Base-by-base conservation (phyloP, 1,284 basidiomycete genomes). In the Vanrija humicola region DNA sequence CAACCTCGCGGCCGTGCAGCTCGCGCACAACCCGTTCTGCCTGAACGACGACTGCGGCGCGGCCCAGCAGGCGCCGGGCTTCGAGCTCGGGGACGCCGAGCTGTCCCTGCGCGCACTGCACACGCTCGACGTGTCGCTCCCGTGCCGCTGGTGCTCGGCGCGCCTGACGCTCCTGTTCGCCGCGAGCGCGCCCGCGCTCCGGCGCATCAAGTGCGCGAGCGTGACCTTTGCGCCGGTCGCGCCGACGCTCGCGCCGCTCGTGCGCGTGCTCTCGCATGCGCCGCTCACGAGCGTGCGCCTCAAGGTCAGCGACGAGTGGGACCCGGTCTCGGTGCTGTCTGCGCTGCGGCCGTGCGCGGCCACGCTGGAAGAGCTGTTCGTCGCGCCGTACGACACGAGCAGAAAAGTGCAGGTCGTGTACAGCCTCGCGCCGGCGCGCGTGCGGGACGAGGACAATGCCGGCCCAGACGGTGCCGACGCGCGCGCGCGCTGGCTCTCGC, bases 391-490 rank as follows among this genome's bases (percentile, higher is more conserved):
- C 43, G 52, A 51, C 25, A 46, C 28, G 5, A 53, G 51, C 48
- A 45, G 56, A 26, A 58, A 58, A 18, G 46, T 53, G 23, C 25
- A 46, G 9, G 55, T 57, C 3, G 29, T 43, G 14, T 26, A 42
- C 40, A 19, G 16, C 6, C 6, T 6, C 14, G 14, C 21, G 42
- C 26, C 10, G 16, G 3, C 12, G 3, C 5, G 18, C 14, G 21
- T 3, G 34, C 29, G 3, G 8, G 28, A 28, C 3, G 28, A 28
- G 7, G 10, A 28, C 19, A n/a, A 14, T 10, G 12, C 34, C 6
- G 9, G 9, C 12, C 10, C 34, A 5, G 34, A 12, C 34, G 34
- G 34, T 10, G 34, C 34, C 9, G 34, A 34, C 6, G 34, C 34
- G 34, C 34, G 34, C 34, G 34, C 34, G 34, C 34, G 34, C 40